Conservation (phyloP, 257 asterid genomes). For the Perilla frutescens region DNA sequence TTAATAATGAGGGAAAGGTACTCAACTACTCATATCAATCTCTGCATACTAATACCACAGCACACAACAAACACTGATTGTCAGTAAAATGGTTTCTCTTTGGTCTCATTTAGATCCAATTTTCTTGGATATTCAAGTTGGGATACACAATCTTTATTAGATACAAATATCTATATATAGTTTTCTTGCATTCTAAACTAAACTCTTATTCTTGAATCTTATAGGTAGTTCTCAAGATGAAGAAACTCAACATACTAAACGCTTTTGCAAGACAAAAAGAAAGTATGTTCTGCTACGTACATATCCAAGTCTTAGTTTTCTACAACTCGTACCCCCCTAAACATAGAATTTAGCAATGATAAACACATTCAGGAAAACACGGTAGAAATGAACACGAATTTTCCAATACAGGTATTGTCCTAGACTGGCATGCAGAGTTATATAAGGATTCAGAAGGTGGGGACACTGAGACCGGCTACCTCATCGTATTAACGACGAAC, state of each 20-base stretch:
- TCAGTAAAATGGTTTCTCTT: background rate
- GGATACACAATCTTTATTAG: background rate
- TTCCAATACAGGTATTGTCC: constrained; percentile 51
- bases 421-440: constrained; percentile 67
- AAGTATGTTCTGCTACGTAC: constrained; percentile 52
- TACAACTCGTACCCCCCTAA: constrained; percentile 6
- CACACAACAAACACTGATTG: background rate
- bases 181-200: constrained; percentile 11
- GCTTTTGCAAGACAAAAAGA: constrained; percentile 69
- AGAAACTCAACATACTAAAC: constrained; percentile 66
- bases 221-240: constrained; percentile 77
- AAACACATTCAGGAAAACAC: background rate
- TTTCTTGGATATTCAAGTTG: constrained; percentile 3
- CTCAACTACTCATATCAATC: background rate
- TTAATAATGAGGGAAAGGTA: constrained; percentile 74
- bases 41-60: constrained; percentile 13
- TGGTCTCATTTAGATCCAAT: background rate
- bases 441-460: constrained; percentile 65
- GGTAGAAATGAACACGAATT: background rate
- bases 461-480: constrained; percentile 64
- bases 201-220: constrained; percentile 29
- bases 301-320: constrained; percentile 12
- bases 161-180: background rate
- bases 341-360: background rate
- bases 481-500: constrained; percentile 68